Base-by-base conservation (phyloP, 2,329 filamentous ascomycete genomes). In the Triangularia setosa region DNA sequence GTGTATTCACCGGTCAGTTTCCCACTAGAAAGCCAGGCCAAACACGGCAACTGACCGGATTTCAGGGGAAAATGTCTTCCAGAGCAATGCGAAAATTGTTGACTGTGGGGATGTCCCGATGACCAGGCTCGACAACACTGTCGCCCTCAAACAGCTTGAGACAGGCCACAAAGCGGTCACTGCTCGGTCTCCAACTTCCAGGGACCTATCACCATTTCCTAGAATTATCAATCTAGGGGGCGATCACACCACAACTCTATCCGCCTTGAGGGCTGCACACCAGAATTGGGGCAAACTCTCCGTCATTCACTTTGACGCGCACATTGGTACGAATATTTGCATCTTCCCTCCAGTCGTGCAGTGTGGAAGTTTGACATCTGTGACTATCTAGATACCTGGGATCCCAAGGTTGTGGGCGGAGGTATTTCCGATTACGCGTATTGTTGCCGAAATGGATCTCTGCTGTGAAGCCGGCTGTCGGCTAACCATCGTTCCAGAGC, bases 81-180 rank as follows among this genome's bases (percentile, higher is more conserved):
- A 60, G n/a, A 27, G 28, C 27, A 62, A 62, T 53, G 64, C 62
- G 12, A 65, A 79, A 14, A 82, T 94, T 56, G 82, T 92, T 40
- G 91, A 94, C 77, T 93, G 91, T 72, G 91, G 91, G 30, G 91
- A 94, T 70, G 90, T 92, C 62, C 89, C 89, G 1, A 80, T 93
- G 65, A 91, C 89, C 0, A 90, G 89, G 11, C 88, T 93, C 68
- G 90, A 94, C 76, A 94, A 93, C 73, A 85, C 80, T 0, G 78
- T 93, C 0, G 91, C 91, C 0, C 78, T 93, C 63, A 83, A 83
- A 14, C 90, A 93, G 74, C 90, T 94, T 82, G 88, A 85, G 62
- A 87, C 90, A 73, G 89, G 89, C 0, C 84, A 88, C 69, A 77
- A 62, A 18, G 48, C 30, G 21, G 58, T 69, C 12, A 68, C 64